Evolutionary conservation across 345 rosid genomes (phyloP), one percentile per base, ranked within the genome.

Genomic region (Gossypium longicalyx): DNA sequence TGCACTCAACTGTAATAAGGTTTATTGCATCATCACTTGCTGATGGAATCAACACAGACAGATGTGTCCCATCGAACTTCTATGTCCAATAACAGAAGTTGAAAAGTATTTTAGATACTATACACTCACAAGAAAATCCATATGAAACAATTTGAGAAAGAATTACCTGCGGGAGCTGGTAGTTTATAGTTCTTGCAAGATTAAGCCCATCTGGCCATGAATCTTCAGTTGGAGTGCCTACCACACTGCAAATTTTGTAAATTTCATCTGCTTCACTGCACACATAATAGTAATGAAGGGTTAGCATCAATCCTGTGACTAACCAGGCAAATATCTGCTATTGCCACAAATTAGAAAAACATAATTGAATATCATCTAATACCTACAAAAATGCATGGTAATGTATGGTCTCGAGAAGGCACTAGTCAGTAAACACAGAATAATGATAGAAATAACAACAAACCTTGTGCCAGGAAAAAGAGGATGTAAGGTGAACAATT

Each of bases 231-330:
- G 99, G 99, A 81, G 84, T 87, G 47, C 98, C 98, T 77, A 95
- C 80, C 52, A 93, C 90, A 74, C 89, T 80, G 84, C 99, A 95
- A 80, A 95, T 93, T 86, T 95, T 95, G 78, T 86, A 89, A 65
- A 95, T 91, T 86, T 95, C 97, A 89, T 95, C 98, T 59, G 89
- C 93, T 83, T 93, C 99, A 80, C 98, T 95, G 90, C 81, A 88
- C 7, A 12, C 23, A 76, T 58, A 74, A 68, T 44, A 45, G 45
- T 27, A 9, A 71, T 44, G 7, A 49, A 11, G 23, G 15, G 8
- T 17, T 29, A 74, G 19, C 61, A 59, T 44, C 12, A 0, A 66
- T 29, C 52, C 69, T 12, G 41, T 0, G 17, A 41, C 16, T 25
- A 49, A 38, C 22, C 13, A 52, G 13, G 38, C 43, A 52, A 65